A percentile compares a stretch with the other conserved stretches of the same genome.
phyloP scores from a whole-genome alignment of 768 basidiomycete genomes.

The Psilocybe subaeruginosa region DNA sequence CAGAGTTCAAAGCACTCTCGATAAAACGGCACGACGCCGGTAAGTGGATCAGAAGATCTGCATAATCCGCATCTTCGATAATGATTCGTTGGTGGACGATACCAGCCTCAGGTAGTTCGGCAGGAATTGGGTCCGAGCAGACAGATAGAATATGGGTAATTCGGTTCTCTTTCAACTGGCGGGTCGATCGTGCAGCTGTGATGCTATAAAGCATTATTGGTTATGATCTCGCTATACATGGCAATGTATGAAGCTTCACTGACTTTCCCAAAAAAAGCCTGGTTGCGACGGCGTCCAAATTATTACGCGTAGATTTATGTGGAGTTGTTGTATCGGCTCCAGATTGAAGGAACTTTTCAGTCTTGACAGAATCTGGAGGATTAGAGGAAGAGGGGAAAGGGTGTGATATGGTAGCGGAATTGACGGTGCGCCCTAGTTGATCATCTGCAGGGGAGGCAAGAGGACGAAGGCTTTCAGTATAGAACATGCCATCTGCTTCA shows the following conservation, averaged over 20 bases:
- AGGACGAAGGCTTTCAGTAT: too few relatives aligned
- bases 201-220: conserved; percentile 43
- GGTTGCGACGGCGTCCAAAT: conserved; percentile 60
- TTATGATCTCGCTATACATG: not conserved
- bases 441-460: too few relatives aligned
- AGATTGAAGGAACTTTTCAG: too few relatives aligned
- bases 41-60: conserved; percentile 67
- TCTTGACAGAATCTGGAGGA: too few relatives aligned
- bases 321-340: too few relatives aligned
- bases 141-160: conserved; percentile 84
- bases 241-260: conserved; percentile 36
- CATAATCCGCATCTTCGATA: conserved; percentile 71
- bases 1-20: conserved; percentile 55
- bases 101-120: conserved; percentile 71
- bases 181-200: conserved; percentile 69
- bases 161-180: conserved; percentile 70
- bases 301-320: conserved; percentile 45
- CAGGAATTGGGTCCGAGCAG: conserved; percentile 71
- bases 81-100: conserved; percentile 70
- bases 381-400: too few relatives aligned
- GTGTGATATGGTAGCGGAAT: too few relatives aligned
- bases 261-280: conserved; percentile 77
- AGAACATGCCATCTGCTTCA: too few relatives aligned
- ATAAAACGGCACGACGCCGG: conserved; percentile 72
- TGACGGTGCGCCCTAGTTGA: too few relatives aligned